Evolutionary conservation across 306 rosid species (phyloP).

Genomic region (Vigna trinervia): DNA sequence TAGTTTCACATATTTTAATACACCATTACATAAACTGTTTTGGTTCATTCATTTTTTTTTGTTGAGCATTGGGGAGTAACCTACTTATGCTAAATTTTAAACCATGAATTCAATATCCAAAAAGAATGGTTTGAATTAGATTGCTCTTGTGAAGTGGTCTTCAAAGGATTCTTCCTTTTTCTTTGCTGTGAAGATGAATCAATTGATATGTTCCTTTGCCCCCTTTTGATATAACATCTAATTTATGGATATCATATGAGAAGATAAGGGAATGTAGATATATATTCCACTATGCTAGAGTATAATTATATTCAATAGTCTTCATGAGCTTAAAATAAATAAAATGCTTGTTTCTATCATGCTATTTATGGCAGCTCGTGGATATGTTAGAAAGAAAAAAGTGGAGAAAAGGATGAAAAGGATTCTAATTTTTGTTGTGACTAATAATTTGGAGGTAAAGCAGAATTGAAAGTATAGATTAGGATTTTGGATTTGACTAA

Average conservation of each 20-base stretch:
- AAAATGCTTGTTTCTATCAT: conserved; percentile 10
- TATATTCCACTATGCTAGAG: background rate
- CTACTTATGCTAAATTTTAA: background rate
- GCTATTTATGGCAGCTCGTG: background rate
- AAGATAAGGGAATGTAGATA: background rate
- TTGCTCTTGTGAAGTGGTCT: no score
- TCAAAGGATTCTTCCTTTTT: no score
- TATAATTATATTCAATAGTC: background rate
- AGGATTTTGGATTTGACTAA: conserved; percentile 41
- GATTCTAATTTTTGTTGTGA: conserved; percentile 8
- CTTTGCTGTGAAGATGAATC: no score
- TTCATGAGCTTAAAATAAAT: background rate
- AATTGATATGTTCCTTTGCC: background rate
- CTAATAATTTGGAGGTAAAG: background rate
- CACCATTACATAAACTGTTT: background rate
- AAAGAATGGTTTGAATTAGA: no score
- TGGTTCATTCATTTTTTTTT: no score
- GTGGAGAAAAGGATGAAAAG: background rate
- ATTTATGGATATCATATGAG: conserved; percentile 11
- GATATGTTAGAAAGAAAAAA: background rate
- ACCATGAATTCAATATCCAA: background rate
- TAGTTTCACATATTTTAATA: background rate
- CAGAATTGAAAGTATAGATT: conserved; percentile 19
- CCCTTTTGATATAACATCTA: background rate
- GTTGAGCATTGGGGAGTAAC: background rate